These are phyloP conservation scores for Gossypium lobatum DNA, from an alignment of 441 rosid genomes.

Conservation along the genomic window DNA sequence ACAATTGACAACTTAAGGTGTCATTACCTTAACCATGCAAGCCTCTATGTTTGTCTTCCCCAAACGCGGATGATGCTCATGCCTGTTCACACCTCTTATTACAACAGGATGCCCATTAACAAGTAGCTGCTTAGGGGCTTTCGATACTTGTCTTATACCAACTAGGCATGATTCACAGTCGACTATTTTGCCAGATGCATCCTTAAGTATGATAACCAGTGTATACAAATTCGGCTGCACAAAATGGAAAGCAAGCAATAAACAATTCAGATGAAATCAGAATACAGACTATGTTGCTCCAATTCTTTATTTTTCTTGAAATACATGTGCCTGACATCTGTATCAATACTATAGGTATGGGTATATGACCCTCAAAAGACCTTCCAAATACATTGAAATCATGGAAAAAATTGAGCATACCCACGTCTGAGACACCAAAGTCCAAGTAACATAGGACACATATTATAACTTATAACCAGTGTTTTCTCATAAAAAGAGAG, in stretches of 20 bases:
- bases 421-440: background rate
- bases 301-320: background rate
- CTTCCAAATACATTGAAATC: background rate
- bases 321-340: background rate
- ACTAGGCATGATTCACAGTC: conserved; percentile 94
- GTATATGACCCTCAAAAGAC: background rate
- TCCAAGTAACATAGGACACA: background rate
- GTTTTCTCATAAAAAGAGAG: background rate
- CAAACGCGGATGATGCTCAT: conserved; percentile 96
- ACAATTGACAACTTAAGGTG: conserved; percentile 13
- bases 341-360: background rate
- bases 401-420: background rate
- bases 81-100: conserved; percentile 96
- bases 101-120: conserved; percentile 83
- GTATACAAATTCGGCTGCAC: conserved; percentile 77
- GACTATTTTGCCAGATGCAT: conserved; percentile 61
- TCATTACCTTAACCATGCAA: conserved; percentile 86
- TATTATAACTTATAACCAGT: background rate
- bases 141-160: conserved; percentile 79
- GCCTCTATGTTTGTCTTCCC: conserved; percentile 96
- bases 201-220: conserved; percentile 79
- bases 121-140: conserved; percentile 88
- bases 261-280: background rate
- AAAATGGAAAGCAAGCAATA: conserved; percentile 24
- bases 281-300: background rate